Base-by-base conservation (phyloP, 2,329 filamentous ascomycete species). In the Fonsecaea pedrosoi region DNA sequence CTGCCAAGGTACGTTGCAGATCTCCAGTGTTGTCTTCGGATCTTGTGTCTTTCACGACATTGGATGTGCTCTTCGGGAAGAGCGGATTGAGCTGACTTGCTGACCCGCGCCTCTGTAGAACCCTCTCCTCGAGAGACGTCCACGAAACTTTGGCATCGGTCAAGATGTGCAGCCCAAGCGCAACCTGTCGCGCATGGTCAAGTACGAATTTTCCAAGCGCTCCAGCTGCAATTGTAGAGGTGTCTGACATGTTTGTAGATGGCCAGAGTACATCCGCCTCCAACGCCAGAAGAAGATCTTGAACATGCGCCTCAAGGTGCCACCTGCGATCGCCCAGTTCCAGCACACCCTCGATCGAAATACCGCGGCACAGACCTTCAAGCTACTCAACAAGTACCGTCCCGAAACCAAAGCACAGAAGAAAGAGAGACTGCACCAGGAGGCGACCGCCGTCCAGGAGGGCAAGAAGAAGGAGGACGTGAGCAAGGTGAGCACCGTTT, bases 381-480 rank as follows among this genome's bases (percentile, higher is more conserved):
- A 98, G 89, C 90, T 99, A 80, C 92, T 99, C 81, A 96, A 97
- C 92, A 99, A 99, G 89, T 99, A 99, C 91, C 93, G 94, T 78
- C 95, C 95, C 75, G 95, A 99, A 89, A 96, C 92, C 83, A 98
- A 97, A 90, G 86, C 87, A 77, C 94, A 98, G 90, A 99, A 99
- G 92, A 99, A 98, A 90, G 96, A 99, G 87, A 93, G 95, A 85
- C 88, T 99, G 74, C 89, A 92, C 82, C 93, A 97, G 89, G 95
- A 99, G 89, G 95, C 96, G 73, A 97, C 94, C 77, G 96, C 95
- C 78, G 89, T 99, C 82, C 90, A 93, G 82, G 94, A 98, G 84
- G 95, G 96, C 83, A 97, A 98, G 92, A 99, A 98, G 92, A 98
- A 98, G 92, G 96, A 99, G 89, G 94, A 97, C 78, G 94, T 96